These are phyloP conservation scores for Penicillium egyptiacum DNA, from an alignment of 495 filamentous ascomycete genomes.

Conservation along the genomic window DNA sequence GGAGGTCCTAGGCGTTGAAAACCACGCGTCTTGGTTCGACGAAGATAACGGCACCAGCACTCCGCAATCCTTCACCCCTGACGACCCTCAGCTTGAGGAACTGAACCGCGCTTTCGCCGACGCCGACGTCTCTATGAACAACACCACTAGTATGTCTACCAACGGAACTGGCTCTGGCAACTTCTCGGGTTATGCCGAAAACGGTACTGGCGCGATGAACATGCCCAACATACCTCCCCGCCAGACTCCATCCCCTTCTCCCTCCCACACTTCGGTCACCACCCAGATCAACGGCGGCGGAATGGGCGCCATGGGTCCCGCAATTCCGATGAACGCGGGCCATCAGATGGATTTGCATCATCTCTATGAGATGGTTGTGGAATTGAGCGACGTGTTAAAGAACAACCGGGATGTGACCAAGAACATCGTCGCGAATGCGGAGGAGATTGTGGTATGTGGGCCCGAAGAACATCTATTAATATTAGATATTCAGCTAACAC, in stretches of 20 bases:
- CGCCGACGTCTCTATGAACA: slow-evolving; percentile 41
- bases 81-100: slow-evolving; percentile 38
- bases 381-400: slow-evolving; percentile 72
- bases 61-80: slow-evolving; percentile 27
- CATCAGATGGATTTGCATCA: slow-evolving; percentile 87
- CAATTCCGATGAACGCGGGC: slow-evolving; percentile 69
- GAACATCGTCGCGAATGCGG: slow-evolving; percentile 68
- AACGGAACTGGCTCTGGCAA: slow-evolving; percentile 32
- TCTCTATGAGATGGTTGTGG: slow-evolving; percentile 78
- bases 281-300: slow-evolving; percentile 54
- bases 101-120: slow-evolving; percentile 41
- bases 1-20: slow-evolving; percentile 43
- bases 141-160: slow-evolving; percentile 30
- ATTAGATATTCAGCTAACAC: slow-evolving; percentile 17
- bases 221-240: slow-evolving; percentile 40
- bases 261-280: slow-evolving; percentile 28
- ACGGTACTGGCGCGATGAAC: slow-evolving; percentile 31
- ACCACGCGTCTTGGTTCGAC: slow-evolving; percentile 33
- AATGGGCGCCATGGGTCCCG: slow-evolving; percentile 59
- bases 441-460: slow-evolving; percentile 55
- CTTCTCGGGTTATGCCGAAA: slow-evolving; percentile 39
- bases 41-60: slow-evolving; percentile 32
- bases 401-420: slow-evolving; percentile 76
- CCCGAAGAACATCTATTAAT: neutral
- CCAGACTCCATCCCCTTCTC: slow-evolving; percentile 37